These are phyloP conservation scores for Lepidium didymum DNA, from an alignment of 345 rosid species.

Conservation along the genomic window DNA sequence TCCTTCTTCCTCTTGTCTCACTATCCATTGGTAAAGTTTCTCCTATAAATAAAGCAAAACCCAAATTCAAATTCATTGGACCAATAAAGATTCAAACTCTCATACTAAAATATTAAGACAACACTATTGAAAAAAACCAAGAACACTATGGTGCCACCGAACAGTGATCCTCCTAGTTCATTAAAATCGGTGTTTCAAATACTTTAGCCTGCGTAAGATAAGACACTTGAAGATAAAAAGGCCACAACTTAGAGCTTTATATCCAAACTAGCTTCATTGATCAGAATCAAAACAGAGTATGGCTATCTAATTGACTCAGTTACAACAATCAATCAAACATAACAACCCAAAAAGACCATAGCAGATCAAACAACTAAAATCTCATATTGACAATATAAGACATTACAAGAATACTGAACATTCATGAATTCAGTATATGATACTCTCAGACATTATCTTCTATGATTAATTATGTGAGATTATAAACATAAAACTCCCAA, in stretches of 20 bases:
- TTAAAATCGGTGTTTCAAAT: background rate
- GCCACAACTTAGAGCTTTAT: background rate
- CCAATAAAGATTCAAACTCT: background rate
- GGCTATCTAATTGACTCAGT: background rate
- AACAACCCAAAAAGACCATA: background rate
- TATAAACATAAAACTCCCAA: background rate
- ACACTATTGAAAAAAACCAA: background rate
- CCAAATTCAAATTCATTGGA: background rate
- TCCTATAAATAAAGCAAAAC: slow-evolving; percentile 33
- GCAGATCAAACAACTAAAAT: background rate
- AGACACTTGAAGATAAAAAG: background rate
- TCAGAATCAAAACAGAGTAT: background rate
- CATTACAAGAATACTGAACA: background rate
- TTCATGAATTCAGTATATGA: background rate
- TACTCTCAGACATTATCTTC: background rate
- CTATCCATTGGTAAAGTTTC: slow-evolving; percentile 71
- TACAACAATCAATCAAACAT: background rate
- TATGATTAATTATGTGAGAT: background rate
- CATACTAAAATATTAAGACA: background rate
- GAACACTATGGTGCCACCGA: background rate
- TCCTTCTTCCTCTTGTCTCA: slow-evolving; percentile 72
- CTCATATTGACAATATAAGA: background rate
- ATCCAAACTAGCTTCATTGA: background rate
- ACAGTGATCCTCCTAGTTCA: background rate
- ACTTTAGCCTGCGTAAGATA: background rate